phyloP scores from a whole-genome alignment of 805 yeast species.

The Ogataea saltuana region DNA sequence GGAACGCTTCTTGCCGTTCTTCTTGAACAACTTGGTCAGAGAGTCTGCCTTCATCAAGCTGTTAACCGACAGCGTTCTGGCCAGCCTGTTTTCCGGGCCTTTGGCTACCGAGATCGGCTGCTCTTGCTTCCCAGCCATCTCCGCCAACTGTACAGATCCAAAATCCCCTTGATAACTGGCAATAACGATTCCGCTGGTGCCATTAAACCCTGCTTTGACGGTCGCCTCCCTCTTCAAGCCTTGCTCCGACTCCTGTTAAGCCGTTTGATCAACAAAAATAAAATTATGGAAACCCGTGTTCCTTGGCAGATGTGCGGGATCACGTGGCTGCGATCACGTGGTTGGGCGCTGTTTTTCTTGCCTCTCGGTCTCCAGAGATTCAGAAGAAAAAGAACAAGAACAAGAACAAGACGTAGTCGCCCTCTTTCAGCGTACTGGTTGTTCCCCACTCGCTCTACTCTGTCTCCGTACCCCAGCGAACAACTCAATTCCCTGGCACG shows the following conservation, averaged over 20 bases:
- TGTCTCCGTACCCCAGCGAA: background rate
- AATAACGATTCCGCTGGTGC: too few relatives aligned
- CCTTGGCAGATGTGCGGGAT: too few relatives aligned
- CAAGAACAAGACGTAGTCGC: too few relatives aligned
- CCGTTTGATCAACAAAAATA: conserved; percentile 3
- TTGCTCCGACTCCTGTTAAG: too few relatives aligned
- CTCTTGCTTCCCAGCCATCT: conserved; percentile 7
- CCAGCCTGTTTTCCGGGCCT: conserved; percentile 10
- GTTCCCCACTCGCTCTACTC: background rate
- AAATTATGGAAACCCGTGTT: conserved; percentile 1
- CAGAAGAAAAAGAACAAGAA: too few relatives aligned
- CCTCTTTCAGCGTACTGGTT: too few relatives aligned
- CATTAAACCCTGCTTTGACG: too few relatives aligned
- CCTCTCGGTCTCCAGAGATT: too few relatives aligned
- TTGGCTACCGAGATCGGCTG: conserved; percentile 9
- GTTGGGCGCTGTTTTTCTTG: too few relatives aligned
- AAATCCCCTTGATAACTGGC: too few relatives aligned
- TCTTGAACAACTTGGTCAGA: conserved; percentile 25
- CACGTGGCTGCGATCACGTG: background rate
- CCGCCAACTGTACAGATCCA: too few relatives aligned
- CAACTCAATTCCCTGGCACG: conserved; percentile 12
- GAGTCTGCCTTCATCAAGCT: conserved; percentile 26
- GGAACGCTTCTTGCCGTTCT: conserved; percentile 16
- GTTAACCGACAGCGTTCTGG: conserved; percentile 19
- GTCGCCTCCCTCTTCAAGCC: too few relatives aligned